phyloP scores from a whole-genome alignment of 108 stramenopile genomes.

The Nannochloropsis oceanica region DNA sequence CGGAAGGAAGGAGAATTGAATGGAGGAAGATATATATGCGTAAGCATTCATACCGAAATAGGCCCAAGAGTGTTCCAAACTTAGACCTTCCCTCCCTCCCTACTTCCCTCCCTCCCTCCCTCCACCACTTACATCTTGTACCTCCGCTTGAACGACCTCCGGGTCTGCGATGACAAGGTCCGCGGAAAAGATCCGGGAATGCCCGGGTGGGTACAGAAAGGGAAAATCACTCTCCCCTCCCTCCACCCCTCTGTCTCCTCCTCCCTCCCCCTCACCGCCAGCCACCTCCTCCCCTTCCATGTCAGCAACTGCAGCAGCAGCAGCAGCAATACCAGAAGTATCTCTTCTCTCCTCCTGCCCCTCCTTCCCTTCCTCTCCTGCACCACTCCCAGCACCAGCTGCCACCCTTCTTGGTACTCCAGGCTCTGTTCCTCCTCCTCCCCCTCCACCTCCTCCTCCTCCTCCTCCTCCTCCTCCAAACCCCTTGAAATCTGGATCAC shows the following conservation, averaged over 20 bases:
- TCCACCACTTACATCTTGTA: not conserved
- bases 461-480: slow-evolving; percentile 10
- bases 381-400: too few species aligned
- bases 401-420: too few species aligned
- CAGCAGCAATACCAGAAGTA: too few species aligned
- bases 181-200: not conserved
- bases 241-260: not conserved
- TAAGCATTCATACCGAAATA: too few species aligned
- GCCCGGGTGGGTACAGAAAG: not conserved
- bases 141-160: not conserved
- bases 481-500: slow-evolving; percentile 36
- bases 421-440: not conserved
- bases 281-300: slow-evolving; percentile 29
- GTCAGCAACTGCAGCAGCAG: slow-evolving; percentile 8
- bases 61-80: too few species aligned
- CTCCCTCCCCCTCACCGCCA: not conserved
- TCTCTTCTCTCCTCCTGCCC: too few species aligned
- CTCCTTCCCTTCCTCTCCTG: too few species aligned
- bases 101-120: too few species aligned
- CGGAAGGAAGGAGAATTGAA: too few species aligned
- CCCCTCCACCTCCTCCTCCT: not conserved
- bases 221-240: not conserved
- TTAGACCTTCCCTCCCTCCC: too few species aligned
- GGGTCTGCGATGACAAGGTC: slow-evolving; percentile 17
- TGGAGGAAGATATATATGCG: too few species aligned